These are phyloP conservation scores for Entomortierella lignicola DNA, from an alignment of 192 early-diverging fungal genomes.

Conservation along the genomic window DNA sequence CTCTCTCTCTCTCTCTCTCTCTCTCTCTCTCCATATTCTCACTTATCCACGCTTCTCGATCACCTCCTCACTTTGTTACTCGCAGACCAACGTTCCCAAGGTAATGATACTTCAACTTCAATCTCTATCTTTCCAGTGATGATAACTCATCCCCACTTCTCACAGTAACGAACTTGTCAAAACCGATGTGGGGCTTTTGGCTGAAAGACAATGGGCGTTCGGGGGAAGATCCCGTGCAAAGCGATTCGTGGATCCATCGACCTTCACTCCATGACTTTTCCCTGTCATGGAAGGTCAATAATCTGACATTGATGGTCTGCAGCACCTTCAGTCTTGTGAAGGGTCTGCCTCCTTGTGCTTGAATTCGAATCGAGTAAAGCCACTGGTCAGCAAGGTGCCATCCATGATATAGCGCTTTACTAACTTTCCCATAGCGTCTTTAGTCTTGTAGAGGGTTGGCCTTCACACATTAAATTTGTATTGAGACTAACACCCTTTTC, in stretches of 20 bases:
- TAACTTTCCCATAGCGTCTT: no score
- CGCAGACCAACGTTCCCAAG: no score
- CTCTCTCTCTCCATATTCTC: no score
- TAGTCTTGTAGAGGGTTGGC: slow-evolving; percentile 7
- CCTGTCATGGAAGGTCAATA: slow-evolving; percentile 14
- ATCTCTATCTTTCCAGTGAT: no score
- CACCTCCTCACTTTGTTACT: no score
- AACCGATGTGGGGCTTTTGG: slow-evolving; percentile 13
- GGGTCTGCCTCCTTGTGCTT: slow-evolving; percentile 25
- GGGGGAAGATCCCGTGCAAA: slow-evolving; percentile 28
- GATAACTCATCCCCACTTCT: no score
- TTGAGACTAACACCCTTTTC: slow-evolving; percentile 8
- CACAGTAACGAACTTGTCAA: neutral
- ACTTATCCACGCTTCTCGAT: no score
- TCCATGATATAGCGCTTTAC: no score
- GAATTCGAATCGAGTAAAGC: slow-evolving; percentile 37
- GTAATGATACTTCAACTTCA: no score
- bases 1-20: no score
- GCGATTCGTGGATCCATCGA: slow-evolving; percentile 32
- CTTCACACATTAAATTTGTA: neutral
- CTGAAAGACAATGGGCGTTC: slow-evolving; percentile 30
- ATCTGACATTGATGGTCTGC: slow-evolving; percentile 32
- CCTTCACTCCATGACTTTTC: slow-evolving; percentile 8
- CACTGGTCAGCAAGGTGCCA: slow-evolving; percentile 26
- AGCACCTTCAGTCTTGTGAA: slow-evolving; percentile 13